Base-by-base conservation (phyloP, 2,329 filamentous ascomycete species). In the Hymenoscyphus fructigenus region DNA sequence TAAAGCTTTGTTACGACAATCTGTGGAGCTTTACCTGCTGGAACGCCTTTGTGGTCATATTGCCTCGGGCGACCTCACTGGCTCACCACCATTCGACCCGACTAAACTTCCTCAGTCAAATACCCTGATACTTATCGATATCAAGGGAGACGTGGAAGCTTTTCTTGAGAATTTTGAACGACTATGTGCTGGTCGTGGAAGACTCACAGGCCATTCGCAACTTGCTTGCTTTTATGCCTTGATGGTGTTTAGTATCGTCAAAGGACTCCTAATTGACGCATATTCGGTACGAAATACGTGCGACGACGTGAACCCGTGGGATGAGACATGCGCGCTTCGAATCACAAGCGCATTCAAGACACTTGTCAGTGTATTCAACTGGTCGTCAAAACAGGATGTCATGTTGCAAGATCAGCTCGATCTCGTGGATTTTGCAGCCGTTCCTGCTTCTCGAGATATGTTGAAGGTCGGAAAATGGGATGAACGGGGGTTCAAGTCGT, bases 11-110 rank as follows among this genome's bases (percentile, higher is more conserved):
- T 62, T 71, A 2, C 66, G 70, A n/a, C 70, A 71, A 64, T 63
- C 70, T 5, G 67, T 70, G 9, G 70, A 71, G 36, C 50, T 71
- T 12, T 69, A 71, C 36, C 61, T 71, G 5, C 61, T 71, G 1
- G 70, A 71, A 41, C 63, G 66, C 29, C 64, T 71, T 28, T 70
- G 70, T 29, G n/a, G 41, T 36, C 64, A 67, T 28, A 71, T 71
- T 23, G 67, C 67, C 7, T 60, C 63, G 10, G 68, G 68, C 1
- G 57, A 66, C 12, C 29, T 71, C 41, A 56, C 58, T 9, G 62
- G 58, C 6, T 59, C 65, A 7, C 61, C 64, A 17, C 70, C 70
- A 5, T 71, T 70, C 50, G 62, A 65, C 29, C 59, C 59, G 15
- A 61, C 63, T 12, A 44, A 61, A 53, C 23, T 62, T 23, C 65